Evolutionary conservation across 2,329 filamentous ascomycete species (phyloP).

Genomic region (Dactylellina drechsleri): DNA sequence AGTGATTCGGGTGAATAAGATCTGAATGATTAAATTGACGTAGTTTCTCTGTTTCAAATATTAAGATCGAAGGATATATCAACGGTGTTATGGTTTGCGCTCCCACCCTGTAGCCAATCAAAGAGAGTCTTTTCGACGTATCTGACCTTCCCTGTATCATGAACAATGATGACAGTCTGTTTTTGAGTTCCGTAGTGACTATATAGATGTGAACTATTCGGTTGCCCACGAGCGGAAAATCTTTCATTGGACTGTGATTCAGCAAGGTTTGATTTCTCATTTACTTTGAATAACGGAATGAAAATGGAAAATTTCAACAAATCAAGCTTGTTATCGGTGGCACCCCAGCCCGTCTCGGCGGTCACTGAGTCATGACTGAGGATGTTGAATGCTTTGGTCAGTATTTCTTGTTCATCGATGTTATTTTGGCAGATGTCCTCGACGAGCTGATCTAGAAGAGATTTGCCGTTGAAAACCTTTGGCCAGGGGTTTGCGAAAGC

Average conservation of each 20-base stretch:
- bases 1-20: no score
- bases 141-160: slow-evolving; percentile 36
- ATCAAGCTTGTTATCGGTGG: slow-evolving; percentile 68
- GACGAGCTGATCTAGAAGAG: slow-evolving; percentile 64
- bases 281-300: slow-evolving; percentile 67
- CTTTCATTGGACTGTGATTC: neutral
- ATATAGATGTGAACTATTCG: slow-evolving; percentile 1
- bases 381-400: slow-evolving; percentile 66
- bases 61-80: slow-evolving; percentile 39
- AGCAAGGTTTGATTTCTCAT: neutral
- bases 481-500: slow-evolving; percentile 70
- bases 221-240: neutral
- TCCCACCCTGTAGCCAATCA: slow-evolving; percentile 40
- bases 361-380: slow-evolving; percentile 70
- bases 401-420: slow-evolving; percentile 65
- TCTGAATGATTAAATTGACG: no score
- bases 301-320: slow-evolving; percentile 71
- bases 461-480: slow-evolving; percentile 69
- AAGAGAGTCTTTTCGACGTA: slow-evolving; percentile 37
- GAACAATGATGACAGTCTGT: slow-evolving; percentile 42
- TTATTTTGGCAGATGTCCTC: slow-evolving; percentile 61
- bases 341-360: slow-evolving; percentile 58
- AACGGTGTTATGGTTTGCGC: neutral
- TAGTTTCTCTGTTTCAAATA: neutral
- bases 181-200: slow-evolving; percentile 47